Conservation (phyloP, 441 rosid species). For the Arabidopsis hybrid region DNA sequence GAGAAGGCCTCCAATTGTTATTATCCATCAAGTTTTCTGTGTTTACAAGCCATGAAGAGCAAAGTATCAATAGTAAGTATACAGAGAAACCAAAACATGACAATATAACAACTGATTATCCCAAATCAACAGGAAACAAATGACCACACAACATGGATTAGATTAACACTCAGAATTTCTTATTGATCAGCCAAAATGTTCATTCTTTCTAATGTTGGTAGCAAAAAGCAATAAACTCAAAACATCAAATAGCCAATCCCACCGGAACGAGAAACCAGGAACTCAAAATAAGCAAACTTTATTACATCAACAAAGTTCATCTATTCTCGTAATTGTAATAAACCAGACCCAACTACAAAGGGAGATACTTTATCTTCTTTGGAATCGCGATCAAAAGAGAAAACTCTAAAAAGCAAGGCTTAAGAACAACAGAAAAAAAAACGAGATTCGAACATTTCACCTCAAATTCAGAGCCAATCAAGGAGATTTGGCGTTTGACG, state of each 20-base stretch:
- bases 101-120: neutral
- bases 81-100: constrained; percentile 1
- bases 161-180: neutral
- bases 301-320: constrained; percentile 10
- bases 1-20: constrained; percentile 51
- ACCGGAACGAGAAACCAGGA: constrained; percentile 13
- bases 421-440: neutral
- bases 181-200: neutral
- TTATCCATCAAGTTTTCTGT: constrained; percentile 48
- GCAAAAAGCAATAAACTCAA: constrained; percentile 17
- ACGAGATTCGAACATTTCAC: constrained; percentile 27
- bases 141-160: neutral
- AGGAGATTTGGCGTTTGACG: constrained; percentile 17
- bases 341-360: neutral
- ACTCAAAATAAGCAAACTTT: constrained; percentile 4
- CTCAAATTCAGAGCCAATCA: constrained; percentile 20
- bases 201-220: neutral
- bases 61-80: constrained; percentile 25
- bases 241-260: no score
- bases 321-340: neutral
- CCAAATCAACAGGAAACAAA: constrained; percentile 6
- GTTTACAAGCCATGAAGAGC: constrained; percentile 13
- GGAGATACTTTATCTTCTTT: neutral
- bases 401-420: neutral
- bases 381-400: constrained; percentile 24